phyloP scores from a whole-genome alignment of 352 stramenopile genomes.

The Lagenidium sp. region DNA sequence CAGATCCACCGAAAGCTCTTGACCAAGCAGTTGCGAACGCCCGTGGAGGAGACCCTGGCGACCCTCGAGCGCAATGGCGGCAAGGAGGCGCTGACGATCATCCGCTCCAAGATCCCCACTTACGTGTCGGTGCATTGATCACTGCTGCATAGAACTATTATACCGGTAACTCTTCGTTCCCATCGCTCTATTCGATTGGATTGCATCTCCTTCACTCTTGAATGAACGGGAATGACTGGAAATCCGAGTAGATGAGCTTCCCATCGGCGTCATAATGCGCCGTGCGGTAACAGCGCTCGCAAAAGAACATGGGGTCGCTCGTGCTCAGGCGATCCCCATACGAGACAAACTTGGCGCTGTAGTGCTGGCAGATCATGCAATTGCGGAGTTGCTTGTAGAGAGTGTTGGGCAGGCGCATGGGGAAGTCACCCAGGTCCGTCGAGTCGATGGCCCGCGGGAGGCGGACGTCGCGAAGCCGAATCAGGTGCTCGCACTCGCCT shows the following conservation, averaged over 20 bases:
- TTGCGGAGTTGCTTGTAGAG: slow-evolving; percentile 41
- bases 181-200: too few species aligned
- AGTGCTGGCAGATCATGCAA: slow-evolving; percentile 67
- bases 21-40: slow-evolving; percentile 37
- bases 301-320: slow-evolving; percentile 74
- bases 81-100: slow-evolving; percentile 65
- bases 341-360: slow-evolving; percentile 69
- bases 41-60: slow-evolving; percentile 55
- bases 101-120: slow-evolving; percentile 70
- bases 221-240: slow-evolving; percentile 61
- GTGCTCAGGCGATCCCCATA: slow-evolving; percentile 59
- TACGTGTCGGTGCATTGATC: slow-evolving; percentile 47
- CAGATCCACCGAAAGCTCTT: slow-evolving; percentile 70
- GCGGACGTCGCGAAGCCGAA: slow-evolving; percentile 52
- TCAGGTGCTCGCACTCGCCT: slow-evolving; percentile 66
- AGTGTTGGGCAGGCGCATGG: slow-evolving; percentile 48
- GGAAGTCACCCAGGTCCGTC: slow-evolving; percentile 26
- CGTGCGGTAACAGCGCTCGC: slow-evolving; percentile 54
- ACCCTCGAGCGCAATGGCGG: slow-evolving; percentile 64
- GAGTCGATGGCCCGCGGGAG: slow-evolving; percentile 44
- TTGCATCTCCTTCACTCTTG: slow-evolving; percentile 43
- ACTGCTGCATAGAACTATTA: too few species aligned
- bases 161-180: too few species aligned
- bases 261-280: slow-evolving; percentile 51
- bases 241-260: slow-evolving; percentile 55